phyloP scores from a whole-genome alignment of 306 rosid genomes.

The Chamaecrista fasciculata region DNA sequence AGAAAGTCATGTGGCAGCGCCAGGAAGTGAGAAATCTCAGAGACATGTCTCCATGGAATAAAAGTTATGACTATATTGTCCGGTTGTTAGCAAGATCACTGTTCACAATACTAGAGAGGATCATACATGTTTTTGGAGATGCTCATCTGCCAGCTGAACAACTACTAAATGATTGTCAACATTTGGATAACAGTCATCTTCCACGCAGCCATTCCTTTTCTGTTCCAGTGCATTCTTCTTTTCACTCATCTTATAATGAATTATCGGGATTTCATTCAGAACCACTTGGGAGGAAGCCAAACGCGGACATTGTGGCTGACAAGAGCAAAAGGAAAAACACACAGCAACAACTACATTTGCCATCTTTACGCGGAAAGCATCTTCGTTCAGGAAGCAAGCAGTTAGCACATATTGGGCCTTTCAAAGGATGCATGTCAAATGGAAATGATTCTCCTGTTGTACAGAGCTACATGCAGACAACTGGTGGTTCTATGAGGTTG shows the following conservation, averaged over 20 bases:
- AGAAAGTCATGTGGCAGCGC: slow-evolving; percentile 62
- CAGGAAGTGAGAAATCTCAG: slow-evolving; percentile 70
- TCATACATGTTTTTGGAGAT: slow-evolving; percentile 56
- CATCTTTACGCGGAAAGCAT: slow-evolving; percentile 34
- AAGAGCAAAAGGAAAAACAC: slow-evolving; percentile 40
- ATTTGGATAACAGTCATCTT: slow-evolving; percentile 35
- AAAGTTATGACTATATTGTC: slow-evolving; percentile 63
- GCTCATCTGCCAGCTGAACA: slow-evolving; percentile 33
- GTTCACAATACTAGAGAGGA: slow-evolving; percentile 72
- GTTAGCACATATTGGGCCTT: slow-evolving; percentile 45
- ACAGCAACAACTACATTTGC: slow-evolving; percentile 35
- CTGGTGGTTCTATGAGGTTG: slow-evolving; percentile 74
- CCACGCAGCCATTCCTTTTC: slow-evolving; percentile 68
- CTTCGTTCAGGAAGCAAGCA: slow-evolving; percentile 40
- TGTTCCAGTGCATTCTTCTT: slow-evolving; percentile 41
- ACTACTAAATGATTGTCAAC: slow-evolving; percentile 28
- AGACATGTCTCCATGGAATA: slow-evolving; percentile 79
- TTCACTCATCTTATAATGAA: slow-evolving; percentile 52
- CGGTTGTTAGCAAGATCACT: slow-evolving; percentile 77
- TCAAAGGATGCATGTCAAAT: slow-evolving; percentile 57
- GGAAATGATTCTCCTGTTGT: slow-evolving; percentile 52
- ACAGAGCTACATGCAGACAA: slow-evolving; percentile 42
- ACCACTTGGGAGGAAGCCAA: slow-evolving; percentile 36
- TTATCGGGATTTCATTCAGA: slow-evolving; percentile 40
- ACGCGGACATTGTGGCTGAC: slow-evolving; percentile 22